These are phyloP conservation scores for Colletotrichum tropicale DNA, from an alignment of 2,329 filamentous ascomycete genomes.

Conservation along the genomic window DNA sequence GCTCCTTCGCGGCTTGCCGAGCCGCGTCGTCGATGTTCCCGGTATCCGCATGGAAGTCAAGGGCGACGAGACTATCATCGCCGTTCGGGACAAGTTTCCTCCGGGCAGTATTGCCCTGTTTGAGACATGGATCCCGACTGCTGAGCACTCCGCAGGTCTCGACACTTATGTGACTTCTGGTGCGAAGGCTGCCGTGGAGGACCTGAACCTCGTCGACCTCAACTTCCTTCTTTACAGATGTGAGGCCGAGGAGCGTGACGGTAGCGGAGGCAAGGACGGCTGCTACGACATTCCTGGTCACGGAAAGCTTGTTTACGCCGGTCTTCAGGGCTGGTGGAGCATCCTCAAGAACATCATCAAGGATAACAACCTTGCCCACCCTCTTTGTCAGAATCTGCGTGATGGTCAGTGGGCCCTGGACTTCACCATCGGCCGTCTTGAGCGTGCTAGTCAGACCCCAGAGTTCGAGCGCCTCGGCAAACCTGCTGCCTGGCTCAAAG, in stretches of 20 bases:
- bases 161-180: slow-evolving; percentile 87
- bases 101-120: slow-evolving; percentile 95
- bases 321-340: slow-evolving; percentile 99
- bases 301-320: slow-evolving; percentile 89
- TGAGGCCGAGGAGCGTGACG: slow-evolving; percentile 84
- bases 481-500: slow-evolving; percentile 78
- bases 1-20: slow-evolving; percentile 81
- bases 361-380: slow-evolving; percentile 91
- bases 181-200: slow-evolving; percentile 77
- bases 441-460: slow-evolving; percentile 69
- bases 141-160: slow-evolving; percentile 81
- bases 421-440: slow-evolving; percentile 80
- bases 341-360: slow-evolving; percentile 82
- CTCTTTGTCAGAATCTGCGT: slow-evolving; percentile 90
- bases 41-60: slow-evolving; percentile 76
- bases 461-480: slow-evolving; percentile 67
- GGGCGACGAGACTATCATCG: slow-evolving; percentile 78
- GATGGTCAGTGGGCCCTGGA: slow-evolving; percentile 93
- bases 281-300: slow-evolving; percentile 85
- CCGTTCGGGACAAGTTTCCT: slow-evolving; percentile 81
- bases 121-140: slow-evolving; percentile 92
- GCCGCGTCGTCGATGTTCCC: slow-evolving; percentile 75
- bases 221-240: slow-evolving; percentile 93
- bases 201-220: slow-evolving; percentile 78
- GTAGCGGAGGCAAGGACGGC: slow-evolving; percentile 81